Evolutionary conservation across 1,284 basidiomycete genomes (phyloP).

Genomic region (Leccinum fallax): DNA sequence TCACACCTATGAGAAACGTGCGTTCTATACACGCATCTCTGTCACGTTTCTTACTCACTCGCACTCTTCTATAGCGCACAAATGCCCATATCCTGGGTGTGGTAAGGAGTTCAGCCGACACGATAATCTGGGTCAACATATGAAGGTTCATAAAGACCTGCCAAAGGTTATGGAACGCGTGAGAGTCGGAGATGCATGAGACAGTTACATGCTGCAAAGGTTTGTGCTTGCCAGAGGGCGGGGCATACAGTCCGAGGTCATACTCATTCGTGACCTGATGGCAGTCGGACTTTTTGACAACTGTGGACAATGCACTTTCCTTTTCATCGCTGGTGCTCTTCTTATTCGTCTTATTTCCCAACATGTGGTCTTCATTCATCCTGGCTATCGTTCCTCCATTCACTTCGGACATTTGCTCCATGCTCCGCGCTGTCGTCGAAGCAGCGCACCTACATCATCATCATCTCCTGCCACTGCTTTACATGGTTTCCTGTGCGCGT

Average conservation of each 20-base stretch:
- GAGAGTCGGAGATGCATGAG: conserved; percentile 30
- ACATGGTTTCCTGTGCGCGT: conserved; percentile 14
- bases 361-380: conserved; percentile 28
- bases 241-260: conserved; percentile 24
- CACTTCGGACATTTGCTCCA: conserved; percentile 30
- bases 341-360: conserved; percentile 33
- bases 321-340: conserved; percentile 18
- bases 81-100: conserved; percentile 76
- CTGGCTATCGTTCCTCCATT: conserved; percentile 26
- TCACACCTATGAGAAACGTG: conserved; percentile 71
- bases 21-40: conserved; percentile 24
- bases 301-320: conserved; percentile 31
- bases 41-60: conserved; percentile 14
- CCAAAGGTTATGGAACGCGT: conserved; percentile 31
- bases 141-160: conserved; percentile 59
- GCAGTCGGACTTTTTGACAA: conserved; percentile 32
- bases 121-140: conserved; percentile 83
- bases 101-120: conserved; percentile 83
- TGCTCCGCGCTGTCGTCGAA: conserved; percentile 21
- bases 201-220: conserved; percentile 15
- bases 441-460: conserved; percentile 8
- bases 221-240: conserved; percentile 13
- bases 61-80: conserved; percentile 55
- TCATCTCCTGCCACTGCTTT: conserved; percentile 17
- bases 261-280: conserved; percentile 22